Evolutionary conservation across 164 flowering plant species (phyloP).

Genomic region (Aristolochia fimbriata): DNA sequence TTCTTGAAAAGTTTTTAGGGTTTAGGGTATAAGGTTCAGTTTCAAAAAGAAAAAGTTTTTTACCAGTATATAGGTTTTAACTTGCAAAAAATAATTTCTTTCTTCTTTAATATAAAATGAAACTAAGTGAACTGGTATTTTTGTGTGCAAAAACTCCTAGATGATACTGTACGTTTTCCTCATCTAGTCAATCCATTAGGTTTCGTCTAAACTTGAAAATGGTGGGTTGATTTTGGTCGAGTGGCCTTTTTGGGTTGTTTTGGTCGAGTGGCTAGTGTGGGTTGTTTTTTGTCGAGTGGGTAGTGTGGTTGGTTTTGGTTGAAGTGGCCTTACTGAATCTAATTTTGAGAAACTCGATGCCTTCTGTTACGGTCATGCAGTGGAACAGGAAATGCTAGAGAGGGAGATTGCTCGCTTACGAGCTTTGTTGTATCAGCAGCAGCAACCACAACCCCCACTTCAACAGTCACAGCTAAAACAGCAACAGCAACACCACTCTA

Average conservation of each 20-base stretch:
- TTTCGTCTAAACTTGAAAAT: no score
- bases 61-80: no score
- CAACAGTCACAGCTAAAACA: slow-evolving; percentile 4
- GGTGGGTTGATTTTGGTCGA: background rate
- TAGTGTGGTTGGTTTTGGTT: no score
- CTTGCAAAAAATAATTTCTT: no score
- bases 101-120: no score
- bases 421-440: slow-evolving; percentile 39
- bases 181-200: no score
- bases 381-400: slow-evolving; percentile 94
- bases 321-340: background rate
- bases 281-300: background rate
- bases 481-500: slow-evolving; percentile 32
- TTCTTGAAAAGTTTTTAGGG: no score
- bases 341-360: background rate
- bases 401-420: slow-evolving; percentile 73
- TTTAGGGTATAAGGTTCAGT: no score
- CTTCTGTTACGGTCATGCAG: slow-evolving; percentile 27
- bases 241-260: background rate
- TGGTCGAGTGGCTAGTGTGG: background rate
- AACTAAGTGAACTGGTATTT: no score
- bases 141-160: background rate
- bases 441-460: slow-evolving; percentile 5
- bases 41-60: no score
- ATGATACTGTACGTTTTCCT: background rate